These are phyloP conservation scores for Quercus gilva DNA, from an alignment of 306 rosid species.

Conservation along the genomic window DNA sequence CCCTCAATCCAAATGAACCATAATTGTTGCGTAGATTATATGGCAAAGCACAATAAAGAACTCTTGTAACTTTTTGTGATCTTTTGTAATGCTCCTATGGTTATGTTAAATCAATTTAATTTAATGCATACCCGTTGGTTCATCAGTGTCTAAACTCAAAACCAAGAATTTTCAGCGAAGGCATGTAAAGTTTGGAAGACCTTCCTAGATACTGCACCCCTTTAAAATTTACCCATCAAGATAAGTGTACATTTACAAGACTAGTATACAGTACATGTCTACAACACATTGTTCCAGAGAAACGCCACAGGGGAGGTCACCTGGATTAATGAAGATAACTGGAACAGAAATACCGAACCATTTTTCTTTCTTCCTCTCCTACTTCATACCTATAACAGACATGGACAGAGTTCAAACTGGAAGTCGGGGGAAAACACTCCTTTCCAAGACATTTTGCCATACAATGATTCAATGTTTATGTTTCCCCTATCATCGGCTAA, in stretches of 20 bases:
- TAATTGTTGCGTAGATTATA: no score
- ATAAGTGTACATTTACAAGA: background rate
- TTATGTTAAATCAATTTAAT: no score
- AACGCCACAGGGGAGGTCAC: background rate
- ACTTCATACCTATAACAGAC: background rate
- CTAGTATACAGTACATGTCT: background rate
- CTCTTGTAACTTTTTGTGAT: no score
- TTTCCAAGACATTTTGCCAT: background rate
- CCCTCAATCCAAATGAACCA: no score
- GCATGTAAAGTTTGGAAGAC: background rate
- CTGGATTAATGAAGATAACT: background rate
- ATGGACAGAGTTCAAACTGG: background rate
- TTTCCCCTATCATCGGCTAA: slow-evolving; percentile 7
- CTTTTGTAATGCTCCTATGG: no score
- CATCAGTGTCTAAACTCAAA: background rate
- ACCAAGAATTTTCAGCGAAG: background rate
- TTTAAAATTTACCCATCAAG: background rate
- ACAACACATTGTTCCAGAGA: background rate
- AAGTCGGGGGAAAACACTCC: background rate
- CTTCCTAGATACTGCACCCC: background rate
- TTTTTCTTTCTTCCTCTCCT: background rate
- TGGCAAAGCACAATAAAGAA: no score
- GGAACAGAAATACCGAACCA: background rate
- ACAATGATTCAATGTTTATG: background rate
- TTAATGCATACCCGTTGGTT: background rate